Evolutionary conservation across 768 basidiomycete genomes (phyloP).

Genomic region (Guyanaporus albipodus): DNA sequence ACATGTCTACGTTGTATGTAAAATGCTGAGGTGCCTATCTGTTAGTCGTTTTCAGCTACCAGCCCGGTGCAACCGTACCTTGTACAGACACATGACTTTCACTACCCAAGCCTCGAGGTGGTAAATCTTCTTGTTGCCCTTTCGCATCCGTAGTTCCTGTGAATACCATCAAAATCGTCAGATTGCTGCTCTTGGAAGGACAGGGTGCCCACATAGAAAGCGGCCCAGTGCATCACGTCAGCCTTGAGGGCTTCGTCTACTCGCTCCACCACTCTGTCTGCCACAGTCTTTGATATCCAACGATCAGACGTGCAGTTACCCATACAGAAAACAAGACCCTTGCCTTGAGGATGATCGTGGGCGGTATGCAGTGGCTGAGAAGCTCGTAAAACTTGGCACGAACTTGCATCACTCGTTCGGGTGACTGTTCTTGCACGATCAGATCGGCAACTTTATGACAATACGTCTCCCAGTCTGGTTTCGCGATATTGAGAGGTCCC

Average conservation of each 20-base stretch:
- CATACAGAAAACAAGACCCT: constrained; percentile 12
- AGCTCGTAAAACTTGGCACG: constrained; percentile 93
- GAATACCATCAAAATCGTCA: constrained; percentile 1
- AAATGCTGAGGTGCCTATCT: constrained; percentile 22
- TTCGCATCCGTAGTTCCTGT: constrained; percentile 94
- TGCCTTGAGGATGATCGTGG: constrained; percentile 88
- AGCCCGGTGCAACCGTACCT: constrained; percentile 41
- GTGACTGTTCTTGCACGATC: constrained; percentile 86
- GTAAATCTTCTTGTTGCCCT: constrained; percentile 90
- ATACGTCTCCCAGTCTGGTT: constrained; percentile 99
- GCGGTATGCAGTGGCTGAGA: constrained; percentile 94
- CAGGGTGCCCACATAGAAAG: constrained; percentile 72
- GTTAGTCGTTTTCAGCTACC: not conserved
- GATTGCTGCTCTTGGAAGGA: not conserved
- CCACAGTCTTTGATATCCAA: constrained; percentile 68
- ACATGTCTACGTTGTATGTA: constrained; percentile 33
- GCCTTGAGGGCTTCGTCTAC: constrained; percentile 89
- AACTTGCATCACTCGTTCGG: constrained; percentile 87
- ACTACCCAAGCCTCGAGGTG: constrained; percentile 98
- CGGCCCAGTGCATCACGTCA: constrained; percentile 97
- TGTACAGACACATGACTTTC: constrained; percentile 90
- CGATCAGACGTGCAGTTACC: constrained; percentile 1
- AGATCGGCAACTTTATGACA: constrained; percentile 88
- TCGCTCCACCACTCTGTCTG: constrained; percentile 79
- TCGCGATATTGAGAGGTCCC: constrained; percentile 77